Percentiles rank a stretch among this genome's conserved stretches.
These are phyloP conservation scores for Alternaria rosae DNA, from an alignment of 2,329 filamentous ascomycete species.

Conservation along the genomic window DNA sequence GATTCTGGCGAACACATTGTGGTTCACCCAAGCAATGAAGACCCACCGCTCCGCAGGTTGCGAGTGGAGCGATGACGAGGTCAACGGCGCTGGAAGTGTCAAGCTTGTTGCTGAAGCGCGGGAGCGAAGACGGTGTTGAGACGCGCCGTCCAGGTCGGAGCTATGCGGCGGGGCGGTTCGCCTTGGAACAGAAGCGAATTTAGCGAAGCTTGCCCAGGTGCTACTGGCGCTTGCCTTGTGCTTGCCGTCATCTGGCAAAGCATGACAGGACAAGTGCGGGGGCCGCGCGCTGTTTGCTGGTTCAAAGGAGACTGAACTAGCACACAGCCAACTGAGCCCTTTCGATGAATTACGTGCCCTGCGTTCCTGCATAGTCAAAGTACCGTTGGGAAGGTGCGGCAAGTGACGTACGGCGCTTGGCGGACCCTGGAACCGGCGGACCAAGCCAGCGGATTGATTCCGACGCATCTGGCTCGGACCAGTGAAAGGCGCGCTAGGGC, in stretches of 20 bases:
- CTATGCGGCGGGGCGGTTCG: conserved; percentile 24
- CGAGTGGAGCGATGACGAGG: conserved; percentile 14
- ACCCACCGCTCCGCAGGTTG: conserved; percentile 1
- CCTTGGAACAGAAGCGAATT: conserved; percentile 2
- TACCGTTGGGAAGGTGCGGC: background rate
- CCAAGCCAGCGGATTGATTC: conserved; percentile 19
- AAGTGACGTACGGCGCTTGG: conserved; percentile 17
- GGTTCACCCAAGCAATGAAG: background rate
- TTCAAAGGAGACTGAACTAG: background rate
- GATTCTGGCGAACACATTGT: background rate
- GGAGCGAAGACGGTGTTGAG: conserved; percentile 17
- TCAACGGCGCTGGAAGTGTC: conserved; percentile 5
- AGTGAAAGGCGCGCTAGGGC: conserved; percentile 12
- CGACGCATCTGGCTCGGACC: conserved; percentile 9
- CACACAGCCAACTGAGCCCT: background rate
- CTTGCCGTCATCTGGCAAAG: conserved; percentile 4
- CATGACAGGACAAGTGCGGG: background rate
- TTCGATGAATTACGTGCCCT: background rate
- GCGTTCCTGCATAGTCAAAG: conserved; percentile 14
- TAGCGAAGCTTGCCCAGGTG: conserved; percentile 1
- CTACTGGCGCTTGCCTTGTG: conserved; percentile 15
- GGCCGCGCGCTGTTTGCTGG: background rate
- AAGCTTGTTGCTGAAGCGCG: conserved; percentile 6
- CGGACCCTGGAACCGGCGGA: conserved; percentile 8
- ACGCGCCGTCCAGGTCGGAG: conserved; percentile 10